phyloP scores from a whole-genome alignment of 1,284 basidiomycete species.

The Cutaneotrichosporon sp. region DNA sequence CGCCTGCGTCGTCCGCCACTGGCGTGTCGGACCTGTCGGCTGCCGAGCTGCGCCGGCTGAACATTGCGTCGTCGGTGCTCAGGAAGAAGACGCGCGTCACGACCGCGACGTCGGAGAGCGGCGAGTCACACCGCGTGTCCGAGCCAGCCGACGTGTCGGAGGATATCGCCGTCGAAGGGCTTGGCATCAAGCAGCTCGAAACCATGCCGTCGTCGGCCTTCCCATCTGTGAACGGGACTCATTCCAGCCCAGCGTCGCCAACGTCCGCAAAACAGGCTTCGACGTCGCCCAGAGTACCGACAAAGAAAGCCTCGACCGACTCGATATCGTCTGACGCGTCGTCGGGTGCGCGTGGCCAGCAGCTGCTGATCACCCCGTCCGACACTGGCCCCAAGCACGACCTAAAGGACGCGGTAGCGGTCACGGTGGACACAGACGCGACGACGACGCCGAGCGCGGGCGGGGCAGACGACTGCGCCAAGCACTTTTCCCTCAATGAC shows the following conservation, averaged over 20 bases:
- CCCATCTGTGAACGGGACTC: slow-evolving; percentile 3
- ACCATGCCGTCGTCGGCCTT: slow-evolving; percentile 5
- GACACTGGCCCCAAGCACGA: not conserved
- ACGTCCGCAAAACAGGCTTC: not conserved
- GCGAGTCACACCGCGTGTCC: slow-evolving; percentile 8
- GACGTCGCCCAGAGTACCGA: not conserved
- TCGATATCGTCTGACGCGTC: slow-evolving; percentile 13
- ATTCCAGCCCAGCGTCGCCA: not conserved
- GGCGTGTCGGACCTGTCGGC: slow-evolving; percentile 10
- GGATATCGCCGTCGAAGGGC: slow-evolving; percentile 6
- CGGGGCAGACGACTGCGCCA: not conserved
- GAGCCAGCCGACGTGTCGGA: not conserved
- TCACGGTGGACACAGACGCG: not conserved
- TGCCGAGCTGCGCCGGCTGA: slow-evolving; percentile 29
- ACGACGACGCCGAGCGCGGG: not conserved
- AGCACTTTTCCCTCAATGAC: not conserved
- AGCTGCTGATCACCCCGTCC: slow-evolving; percentile 16
- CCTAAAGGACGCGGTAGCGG: not conserved
- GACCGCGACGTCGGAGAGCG: slow-evolving; percentile 14
- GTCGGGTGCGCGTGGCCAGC: slow-evolving; percentile 9
- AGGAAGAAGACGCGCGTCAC: slow-evolving; percentile 27
- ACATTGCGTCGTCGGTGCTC: slow-evolving; percentile 33
- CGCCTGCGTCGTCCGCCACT: slow-evolving; percentile 1
- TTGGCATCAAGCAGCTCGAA: slow-evolving; percentile 10
- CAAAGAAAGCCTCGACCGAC: slow-evolving; percentile 7